A percentile compares a stretch with the other conserved stretches of the same genome.
Conservation (phyloP, 2,329 filamentous ascomycete species). For the Phaeosphaeria sp. region DNA sequence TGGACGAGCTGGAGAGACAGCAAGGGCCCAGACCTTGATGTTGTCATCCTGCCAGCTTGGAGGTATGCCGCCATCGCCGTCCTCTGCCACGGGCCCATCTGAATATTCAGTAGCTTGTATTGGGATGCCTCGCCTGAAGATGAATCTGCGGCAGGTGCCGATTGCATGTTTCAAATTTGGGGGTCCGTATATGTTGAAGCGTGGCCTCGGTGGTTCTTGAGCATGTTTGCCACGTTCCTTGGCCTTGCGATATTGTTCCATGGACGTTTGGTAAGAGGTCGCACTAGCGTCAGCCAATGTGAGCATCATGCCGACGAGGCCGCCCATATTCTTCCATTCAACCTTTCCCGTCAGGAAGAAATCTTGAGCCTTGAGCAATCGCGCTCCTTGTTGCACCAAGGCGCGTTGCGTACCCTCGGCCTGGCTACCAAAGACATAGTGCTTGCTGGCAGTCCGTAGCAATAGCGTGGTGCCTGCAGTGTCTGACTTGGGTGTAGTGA, state of each 20-base stretch:
- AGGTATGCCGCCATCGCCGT: slow-evolving; percentile 42
- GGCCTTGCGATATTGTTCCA: slow-evolving; percentile 38
- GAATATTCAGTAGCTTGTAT: slow-evolving; percentile 73
- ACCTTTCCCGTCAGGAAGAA: slow-evolving; percentile 83
- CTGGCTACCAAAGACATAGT: slow-evolving; percentile 84
- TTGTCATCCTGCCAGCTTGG: slow-evolving; percentile 79
- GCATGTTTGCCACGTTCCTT: slow-evolving; percentile 20
- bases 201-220: slow-evolving; percentile 27
- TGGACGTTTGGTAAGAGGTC: slow-evolving; percentile 54
- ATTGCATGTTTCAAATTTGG: slow-evolving; percentile 81
- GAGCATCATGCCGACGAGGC: slow-evolving; percentile 83
- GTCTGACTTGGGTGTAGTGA: slow-evolving; percentile 85
- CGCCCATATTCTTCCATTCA: slow-evolving; percentile 78
- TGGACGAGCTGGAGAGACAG: slow-evolving; percentile 54
- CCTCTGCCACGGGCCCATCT: slow-evolving; percentile 29
- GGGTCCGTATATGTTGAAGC: slow-evolving; percentile 72
- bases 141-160: slow-evolving; percentile 82
- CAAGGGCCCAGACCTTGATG: slow-evolving; percentile 85
- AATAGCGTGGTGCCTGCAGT: slow-evolving; percentile 80
- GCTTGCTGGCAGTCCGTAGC: slow-evolving; percentile 73
- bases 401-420: slow-evolving; percentile 85
- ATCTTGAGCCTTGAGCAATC: slow-evolving; percentile 71
- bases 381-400: slow-evolving; percentile 70
- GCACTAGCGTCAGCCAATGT: slow-evolving; percentile 75
- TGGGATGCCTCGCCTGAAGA: slow-evolving; percentile 83